Evolutionary conservation across 371 early-diverging fungal genomes (phyloP), one percentile per base, ranked within the genome.

Genomic region (Mucor circinelloides): DNA sequence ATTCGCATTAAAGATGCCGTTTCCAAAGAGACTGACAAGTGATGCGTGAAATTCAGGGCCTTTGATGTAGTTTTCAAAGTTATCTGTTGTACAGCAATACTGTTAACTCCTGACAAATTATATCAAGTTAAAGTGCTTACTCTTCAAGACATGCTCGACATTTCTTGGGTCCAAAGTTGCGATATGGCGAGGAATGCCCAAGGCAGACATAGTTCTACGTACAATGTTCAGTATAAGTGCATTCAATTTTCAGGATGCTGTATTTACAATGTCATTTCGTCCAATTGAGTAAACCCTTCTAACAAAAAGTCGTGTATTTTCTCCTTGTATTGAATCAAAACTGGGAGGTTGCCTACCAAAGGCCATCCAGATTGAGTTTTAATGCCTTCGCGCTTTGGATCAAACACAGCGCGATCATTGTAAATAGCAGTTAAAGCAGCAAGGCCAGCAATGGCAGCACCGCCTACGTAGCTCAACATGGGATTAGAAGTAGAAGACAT

Each of bases 1-100:
- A 21, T 80, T 79, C 9, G 76, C 76, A 64, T 78, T 78, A 30
- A 80, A 80, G 23, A 80, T 80, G 23, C 80, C 80, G 30, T 72
- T n/a, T 10, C 77, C 78, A 60, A 77, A 75, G 4, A 77, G 25
- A 58, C 66, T 64, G 10, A 70, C 58, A 54, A 73, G 61, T 17
- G 67, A 48, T 12, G 40, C 46, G 58, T 70, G 70, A 32, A 74
- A 75, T 59, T 70, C 64, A 21, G 78, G 78, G 5, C 78, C 78
- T 31, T 77, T 77, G 30, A 66, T 68, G 27, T 76, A 76, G 19
- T 76, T 76, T 58, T 71, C 71, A 19, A 76, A 76, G 34, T 75
- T 75, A 21, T 58, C 74, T 75, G 62, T 40, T 21, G 32, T 19
- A 32, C 31, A 30, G 10, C 13, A 30, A 6, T 17, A 31, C 19